These are phyloP conservation scores for Salvia hispanica DNA, from an alignment of 257 asterid genomes.

Conservation along the genomic window DNA sequence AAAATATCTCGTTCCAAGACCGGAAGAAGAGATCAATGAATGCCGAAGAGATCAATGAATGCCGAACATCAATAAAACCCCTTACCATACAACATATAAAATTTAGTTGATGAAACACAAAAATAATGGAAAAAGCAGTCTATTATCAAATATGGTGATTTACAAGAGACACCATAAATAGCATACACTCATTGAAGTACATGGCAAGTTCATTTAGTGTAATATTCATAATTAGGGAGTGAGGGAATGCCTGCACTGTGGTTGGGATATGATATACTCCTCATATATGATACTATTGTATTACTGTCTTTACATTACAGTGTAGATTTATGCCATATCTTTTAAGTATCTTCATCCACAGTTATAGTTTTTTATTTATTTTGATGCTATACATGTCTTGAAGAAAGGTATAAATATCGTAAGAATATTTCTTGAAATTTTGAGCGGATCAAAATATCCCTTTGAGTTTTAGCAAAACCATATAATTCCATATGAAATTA, in stretches of 20 bases:
- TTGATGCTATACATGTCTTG: background rate
- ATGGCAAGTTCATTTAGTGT: conserved; percentile 11
- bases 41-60: background rate
- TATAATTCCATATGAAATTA: background rate
- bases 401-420: background rate
- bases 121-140: background rate
- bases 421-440: background rate
- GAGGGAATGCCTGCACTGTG: conserved; percentile 3
- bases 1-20: conserved; percentile 5
- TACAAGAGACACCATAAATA: background rate
- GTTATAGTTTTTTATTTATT: too few species aligned
- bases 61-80: background rate
- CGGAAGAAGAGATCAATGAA: background rate
- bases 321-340: background rate
- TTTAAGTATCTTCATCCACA: background rate
- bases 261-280: background rate
- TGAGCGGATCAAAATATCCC: background rate
- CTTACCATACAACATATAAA: background rate
- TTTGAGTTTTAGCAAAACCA: background rate
- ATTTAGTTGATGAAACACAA: background rate
- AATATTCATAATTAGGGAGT: conserved; percentile 5
- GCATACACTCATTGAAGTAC: background rate
- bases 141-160: background rate
- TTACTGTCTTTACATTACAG: background rate
- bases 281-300: too few species aligned